Conservation (phyloP, 176 grass and related monocot species). For the Pontederia crassipes region DNA sequence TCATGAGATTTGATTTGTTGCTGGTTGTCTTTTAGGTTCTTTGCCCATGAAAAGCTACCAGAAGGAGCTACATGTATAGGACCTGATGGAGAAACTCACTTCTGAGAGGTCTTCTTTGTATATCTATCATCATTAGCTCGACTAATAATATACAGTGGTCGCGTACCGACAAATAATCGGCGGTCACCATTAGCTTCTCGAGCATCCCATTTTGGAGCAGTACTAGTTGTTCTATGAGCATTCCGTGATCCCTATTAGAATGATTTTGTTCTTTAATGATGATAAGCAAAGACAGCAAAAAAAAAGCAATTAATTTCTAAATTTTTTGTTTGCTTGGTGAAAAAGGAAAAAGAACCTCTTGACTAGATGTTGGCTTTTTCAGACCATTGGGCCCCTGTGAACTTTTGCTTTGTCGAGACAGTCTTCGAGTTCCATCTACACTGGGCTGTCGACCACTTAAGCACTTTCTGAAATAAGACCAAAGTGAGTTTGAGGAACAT, state of each 20-base stretch:
- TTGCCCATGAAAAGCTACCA: conserved; percentile 59
- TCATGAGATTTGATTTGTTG: conserved; percentile 5
- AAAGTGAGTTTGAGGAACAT: too few species aligned
- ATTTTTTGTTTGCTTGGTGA: background rate
- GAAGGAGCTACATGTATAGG: conserved; percentile 36
- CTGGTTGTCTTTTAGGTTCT: conserved; percentile 39
- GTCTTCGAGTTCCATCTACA: too few species aligned
- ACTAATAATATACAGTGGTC: conserved; percentile 28
- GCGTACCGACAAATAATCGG: conserved; percentile 38
- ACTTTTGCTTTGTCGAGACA: too few species aligned
- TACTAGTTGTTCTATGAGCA: conserved; percentile 1
- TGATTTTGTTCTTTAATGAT: background rate
- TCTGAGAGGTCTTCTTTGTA: conserved; percentile 24
- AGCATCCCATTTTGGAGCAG: conserved; percentile 9
- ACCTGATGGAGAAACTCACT: conserved; percentile 20
- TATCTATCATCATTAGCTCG: conserved; percentile 8
- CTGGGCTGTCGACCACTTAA: too few species aligned
- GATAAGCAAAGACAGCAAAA: background rate
- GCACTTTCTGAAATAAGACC: too few species aligned
- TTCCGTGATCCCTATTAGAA: conserved; percentile 5
- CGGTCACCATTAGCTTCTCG: conserved; percentile 19
- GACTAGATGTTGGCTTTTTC: too few species aligned
- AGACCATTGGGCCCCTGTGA: too few species aligned
- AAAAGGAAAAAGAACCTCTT: too few species aligned
- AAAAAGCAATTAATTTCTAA: too few species aligned